phyloP scores from a whole-genome alignment of 2,329 filamentous ascomycete genomes.

The Colletotrichum truncatum region DNA sequence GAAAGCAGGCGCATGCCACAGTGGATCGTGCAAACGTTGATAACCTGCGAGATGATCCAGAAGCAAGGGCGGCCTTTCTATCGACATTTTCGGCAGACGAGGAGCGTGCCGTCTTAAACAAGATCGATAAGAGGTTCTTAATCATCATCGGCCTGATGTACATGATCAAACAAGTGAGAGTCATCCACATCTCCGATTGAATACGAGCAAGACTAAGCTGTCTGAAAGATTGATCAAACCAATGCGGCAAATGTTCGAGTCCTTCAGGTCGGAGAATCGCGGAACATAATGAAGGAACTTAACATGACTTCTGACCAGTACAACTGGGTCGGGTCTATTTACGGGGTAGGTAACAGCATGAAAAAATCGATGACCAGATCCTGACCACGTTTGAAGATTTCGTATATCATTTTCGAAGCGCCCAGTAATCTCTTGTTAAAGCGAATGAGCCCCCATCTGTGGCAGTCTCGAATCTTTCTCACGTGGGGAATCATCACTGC shows the following conservation, averaged over 20 bases:
- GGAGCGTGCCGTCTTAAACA: slow-evolving; percentile 47
- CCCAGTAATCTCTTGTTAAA: slow-evolving; percentile 49
- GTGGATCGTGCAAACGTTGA: not conserved
- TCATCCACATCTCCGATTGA: not conserved
- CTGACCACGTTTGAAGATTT: slow-evolving; percentile 36
- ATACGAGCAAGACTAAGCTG: not conserved
- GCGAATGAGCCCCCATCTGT: slow-evolving; percentile 41
- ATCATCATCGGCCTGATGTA: not conserved
- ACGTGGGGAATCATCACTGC: slow-evolving; percentile 47
- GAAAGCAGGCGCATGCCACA: slow-evolving; percentile 4
- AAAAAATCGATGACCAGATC: not conserved
- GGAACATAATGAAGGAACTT: slow-evolving; percentile 26
- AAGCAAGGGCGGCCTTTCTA: slow-evolving; percentile 40
- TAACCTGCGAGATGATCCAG: slow-evolving; percentile 27
- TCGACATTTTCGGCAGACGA: slow-evolving; percentile 47
- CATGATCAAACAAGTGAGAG: slow-evolving; percentile 33
- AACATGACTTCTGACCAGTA: not conserved
- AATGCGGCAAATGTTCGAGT: not conserved
- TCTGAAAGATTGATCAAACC: slow-evolving; percentile 34
- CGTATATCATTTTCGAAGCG: slow-evolving; percentile 49
- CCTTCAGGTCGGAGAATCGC: slow-evolving; percentile 47
- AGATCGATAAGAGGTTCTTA: slow-evolving; percentile 48
- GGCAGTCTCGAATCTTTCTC: slow-evolving; percentile 46
- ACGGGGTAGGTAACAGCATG: not conserved
- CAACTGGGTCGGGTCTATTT: not conserved